Base-by-base conservation (phyloP, 1,284 basidiomycete species). In the Mycosarcoma mackinlayi region DNA sequence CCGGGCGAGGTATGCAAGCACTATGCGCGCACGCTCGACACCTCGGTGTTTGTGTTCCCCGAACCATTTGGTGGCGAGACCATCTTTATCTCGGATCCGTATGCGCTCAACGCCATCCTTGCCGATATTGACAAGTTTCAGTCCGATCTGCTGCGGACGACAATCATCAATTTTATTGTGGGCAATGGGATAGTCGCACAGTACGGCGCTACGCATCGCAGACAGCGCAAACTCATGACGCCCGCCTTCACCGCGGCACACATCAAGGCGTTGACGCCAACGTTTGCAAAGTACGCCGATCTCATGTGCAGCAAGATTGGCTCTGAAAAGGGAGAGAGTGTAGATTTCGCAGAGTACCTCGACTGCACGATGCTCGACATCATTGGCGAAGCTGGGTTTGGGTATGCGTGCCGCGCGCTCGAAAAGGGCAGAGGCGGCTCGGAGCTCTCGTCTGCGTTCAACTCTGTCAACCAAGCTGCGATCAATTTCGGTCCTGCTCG, bases 321-420 rank as follows among this genome's bases (percentile, higher is more conserved):
- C 8, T 14, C 44, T 6, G 23, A 27, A 6, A 47, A 41, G 2
- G 27, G 19, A 28, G 48, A 42, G 37, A 30, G 38, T n/a, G 54
- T 76, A 0, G 76, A 78, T 40, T 60, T 71, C 7, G 71, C 64
- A 6, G 70, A 74, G 50, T 78, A 60, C 38, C 66, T 78, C 11
- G 69, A 70, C 24, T 65, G 71, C 34, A 68, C 68, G 4, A 78
- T 73, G 58, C 60, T 78, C 27, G 76, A 78, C 39, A 81, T 82
- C 42, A 81, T 82, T 40, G 80, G 80, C 27, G 70, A 75, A 38
- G 66, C 76, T 4, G 80, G 79, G 2, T 82, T 82, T 50, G 65
- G 71, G 23, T 70, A 75, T 45, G 45, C 62, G 18, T 81, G 80
- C 31, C 21, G 48, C 0, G 67, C 78, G 16, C 50, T 81, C 2